Evolutionary conservation across 352 stramenopile species (phyloP), one percentile per base, ranked within the genome.

Genomic region (Globisporangium nunn): DNA sequence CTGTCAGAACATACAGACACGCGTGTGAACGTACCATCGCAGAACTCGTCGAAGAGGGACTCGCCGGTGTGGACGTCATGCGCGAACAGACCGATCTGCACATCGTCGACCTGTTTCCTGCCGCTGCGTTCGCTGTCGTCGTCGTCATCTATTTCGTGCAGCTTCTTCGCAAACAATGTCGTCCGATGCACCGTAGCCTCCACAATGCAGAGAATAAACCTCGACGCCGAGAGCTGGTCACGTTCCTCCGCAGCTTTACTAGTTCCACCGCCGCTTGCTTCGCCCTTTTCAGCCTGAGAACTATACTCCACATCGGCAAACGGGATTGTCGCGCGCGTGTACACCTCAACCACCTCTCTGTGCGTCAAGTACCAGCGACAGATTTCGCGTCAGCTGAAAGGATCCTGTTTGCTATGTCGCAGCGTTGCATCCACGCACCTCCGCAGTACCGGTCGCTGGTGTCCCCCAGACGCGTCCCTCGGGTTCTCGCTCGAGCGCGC

Each of bases 171-270:
- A 50, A 84, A 84, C 3, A 81, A 62, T 1, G 62, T 56, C 44
- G 64, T 77, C 1, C 58, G 52, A 41, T 78, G 63, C 8, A 71
- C 15, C 0, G 71, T 78, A 39, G 62, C 56, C 47, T 84, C 74
- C 1, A 78, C 62, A 23, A 84, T 40, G 4, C 66, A 72, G 3
- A 72, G 52, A 30, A 84, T 74, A 48, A 74, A 81, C 18, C 61
- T 33, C 30, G 66, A 17, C 6, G 40, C 7, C 53, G 39, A 4
- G 11, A 43, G 10, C 6, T 12, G 7, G 35, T 40, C 35, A 2
- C 10, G 7, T 1, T 37, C 33, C 6, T 37, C 33, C 33, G 0
- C 33, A 5, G 35, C 10, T 23, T 23, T 23, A 4, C 37, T 43
- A 12, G 11, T 4, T 43, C 7, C 37, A 17, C 17, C 37, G 3